These are phyloP conservation scores for Neurospora hispaniola DNA, from an alignment of 495 filamentous ascomycete species.

Conservation along the genomic window DNA sequence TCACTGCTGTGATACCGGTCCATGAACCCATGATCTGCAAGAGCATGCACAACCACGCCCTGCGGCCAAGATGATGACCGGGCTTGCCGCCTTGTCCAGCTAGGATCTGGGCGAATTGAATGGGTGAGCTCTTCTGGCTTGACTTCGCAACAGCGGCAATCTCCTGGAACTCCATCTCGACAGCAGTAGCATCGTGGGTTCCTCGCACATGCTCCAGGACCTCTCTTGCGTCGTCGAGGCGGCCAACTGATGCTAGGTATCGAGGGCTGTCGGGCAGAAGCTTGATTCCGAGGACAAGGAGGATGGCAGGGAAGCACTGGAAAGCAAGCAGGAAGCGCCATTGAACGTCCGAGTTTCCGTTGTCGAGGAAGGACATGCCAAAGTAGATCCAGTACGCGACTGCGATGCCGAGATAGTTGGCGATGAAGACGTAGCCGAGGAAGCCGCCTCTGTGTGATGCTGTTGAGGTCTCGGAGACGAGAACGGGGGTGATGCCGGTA, in stretches of 20 bases:
- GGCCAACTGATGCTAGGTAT: constrained; percentile 9
- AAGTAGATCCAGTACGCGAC: constrained; percentile 56
- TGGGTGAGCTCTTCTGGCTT: not conserved
- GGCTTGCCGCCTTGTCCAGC: not conserved
- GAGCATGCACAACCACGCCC: constrained; percentile 38
- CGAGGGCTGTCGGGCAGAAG: constrained; percentile 40
- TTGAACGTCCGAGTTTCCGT: constrained; percentile 37
- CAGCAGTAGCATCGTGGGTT: not conserved
- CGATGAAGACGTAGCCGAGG: constrained; percentile 44
- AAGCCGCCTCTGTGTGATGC: constrained; percentile 37
- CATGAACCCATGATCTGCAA: constrained; percentile 65
- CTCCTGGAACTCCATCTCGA: not conserved
- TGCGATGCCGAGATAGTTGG: constrained; percentile 47
- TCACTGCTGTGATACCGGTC: constrained; percentile 63
- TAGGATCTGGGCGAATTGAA: not conserved
- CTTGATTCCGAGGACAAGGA: constrained; percentile 36
- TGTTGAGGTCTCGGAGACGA: constrained; percentile 37
- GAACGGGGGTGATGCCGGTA: constrained; percentile 25
- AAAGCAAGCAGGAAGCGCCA: constrained; percentile 43
- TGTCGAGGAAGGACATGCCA: constrained; percentile 41
- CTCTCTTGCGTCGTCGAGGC: not conserved
- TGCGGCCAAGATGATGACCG: constrained; percentile 6
- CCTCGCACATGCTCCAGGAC: not conserved
- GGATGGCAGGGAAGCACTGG: constrained; percentile 42
- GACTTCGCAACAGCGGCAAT: not conserved